phyloP scores from a whole-genome alignment of 2,329 filamentous ascomycete species.

The Alternaria infectoria region DNA sequence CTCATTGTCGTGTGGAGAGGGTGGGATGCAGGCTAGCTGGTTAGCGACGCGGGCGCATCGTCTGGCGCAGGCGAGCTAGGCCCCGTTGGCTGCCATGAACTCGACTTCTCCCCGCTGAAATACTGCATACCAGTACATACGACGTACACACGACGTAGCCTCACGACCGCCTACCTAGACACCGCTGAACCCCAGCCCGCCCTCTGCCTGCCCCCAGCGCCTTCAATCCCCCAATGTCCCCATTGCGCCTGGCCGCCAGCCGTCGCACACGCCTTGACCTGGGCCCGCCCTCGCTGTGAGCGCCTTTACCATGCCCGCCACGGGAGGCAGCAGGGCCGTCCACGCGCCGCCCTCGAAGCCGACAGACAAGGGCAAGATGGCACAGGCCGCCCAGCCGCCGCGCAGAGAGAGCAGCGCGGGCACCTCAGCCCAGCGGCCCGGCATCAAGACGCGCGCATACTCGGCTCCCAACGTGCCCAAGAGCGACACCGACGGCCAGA shows the following conservation, averaged over 20 bases:
- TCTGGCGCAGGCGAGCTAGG: not conserved
- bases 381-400: constrained; percentile 31
- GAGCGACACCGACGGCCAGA: constrained; percentile 25
- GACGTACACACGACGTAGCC: not conserved
- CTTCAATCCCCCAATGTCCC: constrained; percentile 13
- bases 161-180: not conserved
- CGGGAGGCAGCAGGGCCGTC: constrained; percentile 20
- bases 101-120: constrained; percentile 2
- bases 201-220: not conserved
- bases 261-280: constrained; percentile 26
- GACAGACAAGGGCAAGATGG: constrained; percentile 34
- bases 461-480: constrained; percentile 46
- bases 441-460: constrained; percentile 45
- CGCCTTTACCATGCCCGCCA: constrained; percentile 20
- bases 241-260: constrained; percentile 27
- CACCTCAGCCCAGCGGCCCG: constrained; percentile 32
- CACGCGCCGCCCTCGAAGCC: constrained; percentile 20
- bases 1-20: not conserved
- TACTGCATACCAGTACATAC: not conserved
- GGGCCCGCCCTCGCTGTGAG: constrained; percentile 12
- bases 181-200: not conserved
- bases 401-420: constrained; percentile 24
- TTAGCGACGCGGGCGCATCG: not conserved
- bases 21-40: not conserved
- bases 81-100: not conserved